Evolutionary conservation across 805 yeast species (phyloP).

Genomic region (Ogataea saltuana): DNA sequence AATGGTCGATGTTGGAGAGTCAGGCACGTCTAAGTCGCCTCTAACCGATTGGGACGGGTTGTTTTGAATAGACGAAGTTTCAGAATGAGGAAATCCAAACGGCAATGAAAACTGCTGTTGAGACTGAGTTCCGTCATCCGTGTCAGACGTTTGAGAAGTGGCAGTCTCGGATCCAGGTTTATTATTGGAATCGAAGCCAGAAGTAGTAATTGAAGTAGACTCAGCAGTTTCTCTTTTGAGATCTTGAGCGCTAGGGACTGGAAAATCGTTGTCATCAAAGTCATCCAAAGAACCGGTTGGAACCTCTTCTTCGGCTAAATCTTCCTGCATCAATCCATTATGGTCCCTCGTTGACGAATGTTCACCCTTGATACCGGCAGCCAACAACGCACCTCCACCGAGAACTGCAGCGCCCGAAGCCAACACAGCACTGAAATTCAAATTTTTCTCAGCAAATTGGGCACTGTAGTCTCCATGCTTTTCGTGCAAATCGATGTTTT

Average conservation of each 20-base stretch:
- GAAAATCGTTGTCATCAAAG: constrained; percentile 29
- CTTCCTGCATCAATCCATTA: neutral
- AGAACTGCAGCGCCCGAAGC: constrained; percentile 30
- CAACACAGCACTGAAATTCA: constrained; percentile 32
- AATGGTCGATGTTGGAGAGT: constrained; percentile 38
- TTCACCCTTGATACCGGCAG: constrained; percentile 16
- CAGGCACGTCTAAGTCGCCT: constrained; percentile 59
- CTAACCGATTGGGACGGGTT: constrained; percentile 90
- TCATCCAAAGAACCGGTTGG: constrained; percentile 37
- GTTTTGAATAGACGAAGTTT: constrained; percentile 88
- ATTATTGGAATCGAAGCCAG: constrained; percentile 24
- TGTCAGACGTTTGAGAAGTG: constrained; percentile 48
- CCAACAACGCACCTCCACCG: constrained; percentile 26
- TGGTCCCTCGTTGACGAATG: neutral
- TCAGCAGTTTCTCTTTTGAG: constrained; percentile 19
- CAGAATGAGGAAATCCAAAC: constrained; percentile 68
- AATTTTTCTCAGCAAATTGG: constrained; percentile 34
- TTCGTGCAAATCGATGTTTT: constrained; percentile 43
- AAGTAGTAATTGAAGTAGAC: constrained; percentile 25
- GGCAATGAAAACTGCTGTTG: constrained; percentile 37
- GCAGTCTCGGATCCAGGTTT: constrained; percentile 41
- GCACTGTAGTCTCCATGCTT: constrained; percentile 34
- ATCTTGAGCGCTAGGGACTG: constrained; percentile 21
- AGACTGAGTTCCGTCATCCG: constrained; percentile 27
- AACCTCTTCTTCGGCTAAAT: constrained; percentile 32